Evolutionary conservation across 305 asterid genomes (phyloP), one percentile per base, ranked within the genome.

Genomic region (Fraxinus sp.): DNA sequence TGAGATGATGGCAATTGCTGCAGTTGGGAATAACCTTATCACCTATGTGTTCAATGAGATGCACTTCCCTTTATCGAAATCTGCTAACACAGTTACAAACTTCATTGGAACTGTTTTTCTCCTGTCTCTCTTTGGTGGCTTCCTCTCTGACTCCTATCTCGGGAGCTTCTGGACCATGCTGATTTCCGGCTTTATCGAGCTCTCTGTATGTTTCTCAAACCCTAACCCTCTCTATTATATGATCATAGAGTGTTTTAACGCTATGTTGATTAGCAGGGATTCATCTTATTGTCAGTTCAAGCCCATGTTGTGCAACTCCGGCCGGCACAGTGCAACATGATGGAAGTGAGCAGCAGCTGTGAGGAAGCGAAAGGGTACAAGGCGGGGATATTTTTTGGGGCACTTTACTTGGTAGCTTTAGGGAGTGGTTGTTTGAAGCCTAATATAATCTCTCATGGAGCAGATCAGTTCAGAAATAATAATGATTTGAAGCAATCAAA

Each of bases 1-100:
- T 66, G 97, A 93, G 88, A 93, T 93, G 93, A 90, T 91, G 95
- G 97, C 91, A 5, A 90, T 93, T 5, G 97, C 94, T 1, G 97
- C 92, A 1, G 95, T 93, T 44, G 97, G 97, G 80, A 93, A 88
- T 44, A 93, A 93, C 83, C 90, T 93, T n/a, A 93, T 93, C 73
- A 93, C 94, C 8, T 93, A 93, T 46, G 90, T 90, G 8, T 85
- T 93, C 79, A 93, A 87, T 26, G 95, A 91, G 82, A 91, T 93
- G 95, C 94, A 93, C 81, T 93, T 90, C 78, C 86, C 95, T 22
- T 62, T 93, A 81, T 84, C 97, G 0, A 90, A 91, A 68, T 87
- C 97, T 0, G 97, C 94, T n/a, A 93, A 93, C 89, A 89, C 94
- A 2, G 97, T 93, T 24, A 93, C 97, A 6, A 93, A 91, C 86